Percentiles rank a stretch among this genome's conserved stretches.
phyloP scores from a whole-genome alignment of 192 early-diverging fungal genomes.

The Coemansia sp. region DNA sequence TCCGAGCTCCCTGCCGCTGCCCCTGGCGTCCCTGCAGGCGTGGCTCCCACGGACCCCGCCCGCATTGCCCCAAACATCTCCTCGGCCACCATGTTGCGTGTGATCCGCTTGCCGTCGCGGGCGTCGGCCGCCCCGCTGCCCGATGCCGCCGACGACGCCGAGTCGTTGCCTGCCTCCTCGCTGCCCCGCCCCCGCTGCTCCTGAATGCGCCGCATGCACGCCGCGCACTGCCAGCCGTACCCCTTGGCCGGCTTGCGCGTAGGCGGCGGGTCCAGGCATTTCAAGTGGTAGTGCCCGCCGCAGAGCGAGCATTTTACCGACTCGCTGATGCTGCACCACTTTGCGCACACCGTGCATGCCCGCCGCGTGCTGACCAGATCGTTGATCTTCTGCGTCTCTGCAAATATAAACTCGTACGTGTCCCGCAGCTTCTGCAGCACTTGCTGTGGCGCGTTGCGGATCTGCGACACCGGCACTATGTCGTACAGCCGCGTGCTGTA shows the following conservation, averaged over 20 bases:
- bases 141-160: neutral
- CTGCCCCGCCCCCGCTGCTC: conserved; percentile 30
- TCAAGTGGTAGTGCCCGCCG: conserved; percentile 74
- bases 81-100: conserved; percentile 27
- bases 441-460: conserved; percentile 76
- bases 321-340: conserved; percentile 66
- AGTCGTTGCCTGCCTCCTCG: conserved; percentile 8
- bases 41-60: neutral
- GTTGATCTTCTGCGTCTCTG: conserved; percentile 76
- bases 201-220: conserved; percentile 56
- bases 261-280: conserved; percentile 79
- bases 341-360: conserved; percentile 66
- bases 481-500: conserved; percentile 88
- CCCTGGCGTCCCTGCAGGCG: conserved; percentile 1
- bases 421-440: conserved; percentile 62
- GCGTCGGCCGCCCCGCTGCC: conserved; percentile 6
- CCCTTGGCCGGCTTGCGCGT: conserved; percentile 76
- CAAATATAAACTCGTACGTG: conserved; percentile 81
- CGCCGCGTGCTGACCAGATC: conserved; percentile 71
- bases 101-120: conserved; percentile 35
- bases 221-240: conserved; percentile 82
- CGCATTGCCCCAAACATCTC: conserved; percentile 18
- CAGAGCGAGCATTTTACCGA: conserved; percentile 78
- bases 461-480: conserved; percentile 72
- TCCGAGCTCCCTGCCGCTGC: conserved; percentile 31